Percentiles rank a stretch among this genome's conserved stretches.
Conservation (phyloP, 176 grass and related monocot genomes). For the Neostapfia colusana region DNA sequence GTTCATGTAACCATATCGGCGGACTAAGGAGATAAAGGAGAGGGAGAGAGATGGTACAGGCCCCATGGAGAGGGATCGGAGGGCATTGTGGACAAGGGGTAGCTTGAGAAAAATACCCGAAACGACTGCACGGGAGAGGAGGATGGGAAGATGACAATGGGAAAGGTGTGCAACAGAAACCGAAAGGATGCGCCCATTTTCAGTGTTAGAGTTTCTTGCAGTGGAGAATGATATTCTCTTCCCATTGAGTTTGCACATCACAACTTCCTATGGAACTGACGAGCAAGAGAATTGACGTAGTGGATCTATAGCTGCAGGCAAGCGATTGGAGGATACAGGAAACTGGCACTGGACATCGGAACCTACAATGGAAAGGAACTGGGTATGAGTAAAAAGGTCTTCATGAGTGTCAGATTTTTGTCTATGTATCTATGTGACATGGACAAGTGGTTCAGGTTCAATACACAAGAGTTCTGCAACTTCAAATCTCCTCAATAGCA, state of each 20-base stretch:
- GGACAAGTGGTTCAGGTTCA: background rate
- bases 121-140: slow-evolving; percentile 57
- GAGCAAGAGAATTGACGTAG: background rate
- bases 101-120: slow-evolving; percentile 56
- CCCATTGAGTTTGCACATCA: background rate
- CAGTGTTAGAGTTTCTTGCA: background rate
- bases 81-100: slow-evolving; percentile 56
- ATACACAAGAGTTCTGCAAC: slow-evolving; percentile 1
- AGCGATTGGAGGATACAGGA: background rate
- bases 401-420: background rate
- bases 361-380: slow-evolving; percentile 54
- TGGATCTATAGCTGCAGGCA: background rate
- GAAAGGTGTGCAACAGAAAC: slow-evolving; percentile 41
- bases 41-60: slow-evolving; percentile 54
- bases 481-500: background rate
- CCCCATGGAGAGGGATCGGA: slow-evolving; percentile 50
- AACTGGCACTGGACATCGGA: slow-evolving; percentile 6
- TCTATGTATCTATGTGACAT: background rate
- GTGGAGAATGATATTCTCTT: slow-evolving; percentile 7
- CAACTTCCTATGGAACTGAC: background rate
- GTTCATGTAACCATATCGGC: slow-evolving; percentile 29
- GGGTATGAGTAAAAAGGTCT: slow-evolving; percentile 14
- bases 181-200: slow-evolving; percentile 20
- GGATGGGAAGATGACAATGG: slow-evolving; percentile 48
- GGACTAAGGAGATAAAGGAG: slow-evolving; percentile 60